A percentile compares a stretch with the other conserved stretches of the same genome.
Evolutionary conservation across 1,139 yeast genomes (phyloP).

Genomic region (Debaryomycetaceae sp.): DNA sequence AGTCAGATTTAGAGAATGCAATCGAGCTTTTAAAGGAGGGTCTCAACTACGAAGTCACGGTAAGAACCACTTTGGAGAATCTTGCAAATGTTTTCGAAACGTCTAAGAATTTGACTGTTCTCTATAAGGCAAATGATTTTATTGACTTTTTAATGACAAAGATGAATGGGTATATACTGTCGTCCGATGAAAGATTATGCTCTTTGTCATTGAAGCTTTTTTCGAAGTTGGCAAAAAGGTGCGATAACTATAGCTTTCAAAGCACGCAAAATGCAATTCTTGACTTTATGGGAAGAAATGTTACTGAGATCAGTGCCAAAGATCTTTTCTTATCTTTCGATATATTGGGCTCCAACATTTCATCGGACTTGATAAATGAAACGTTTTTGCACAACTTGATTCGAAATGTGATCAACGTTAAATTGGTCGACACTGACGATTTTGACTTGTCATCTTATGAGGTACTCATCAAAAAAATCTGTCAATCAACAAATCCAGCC

Average conservation of each 20-base stretch:
- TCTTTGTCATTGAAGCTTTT: conserved; percentile 22
- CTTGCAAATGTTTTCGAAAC: conserved; percentile 19
- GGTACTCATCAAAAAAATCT: conserved; percentile 7
- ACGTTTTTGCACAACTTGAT: neutral
- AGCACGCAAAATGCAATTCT: neutral
- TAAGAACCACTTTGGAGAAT: conserved; percentile 28
- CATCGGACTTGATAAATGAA: conserved; percentile 4
- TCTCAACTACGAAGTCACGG: conserved; percentile 34
- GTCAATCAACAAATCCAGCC: conserved; percentile 7
- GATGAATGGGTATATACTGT: conserved; percentile 17
- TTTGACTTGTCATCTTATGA: conserved; percentile 7
- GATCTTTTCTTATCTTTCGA: conserved; percentile 6
- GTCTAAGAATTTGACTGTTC: conserved; percentile 12
- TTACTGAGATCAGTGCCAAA: conserved; percentile 2
- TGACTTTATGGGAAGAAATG: conserved; percentile 1
- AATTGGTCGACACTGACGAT: conserved; percentile 8
- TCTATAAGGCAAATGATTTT: conserved; percentile 12
- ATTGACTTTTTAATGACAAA: conserved; percentile 16
- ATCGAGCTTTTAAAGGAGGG: conserved; percentile 19
- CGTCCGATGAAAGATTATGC: conserved; percentile 25
- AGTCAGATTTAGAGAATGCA: conserved; percentile 11
- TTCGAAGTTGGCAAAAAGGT: conserved; percentile 10
- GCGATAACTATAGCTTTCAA: neutral
- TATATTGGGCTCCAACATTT: conserved; percentile 5
- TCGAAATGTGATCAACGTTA: conserved; percentile 6